A percentile compares a stretch with the other conserved stretches of the same genome.
phyloP scores from a whole-genome alignment of 2,329 filamentous ascomycete species.

The Ramularia endophylla region DNA sequence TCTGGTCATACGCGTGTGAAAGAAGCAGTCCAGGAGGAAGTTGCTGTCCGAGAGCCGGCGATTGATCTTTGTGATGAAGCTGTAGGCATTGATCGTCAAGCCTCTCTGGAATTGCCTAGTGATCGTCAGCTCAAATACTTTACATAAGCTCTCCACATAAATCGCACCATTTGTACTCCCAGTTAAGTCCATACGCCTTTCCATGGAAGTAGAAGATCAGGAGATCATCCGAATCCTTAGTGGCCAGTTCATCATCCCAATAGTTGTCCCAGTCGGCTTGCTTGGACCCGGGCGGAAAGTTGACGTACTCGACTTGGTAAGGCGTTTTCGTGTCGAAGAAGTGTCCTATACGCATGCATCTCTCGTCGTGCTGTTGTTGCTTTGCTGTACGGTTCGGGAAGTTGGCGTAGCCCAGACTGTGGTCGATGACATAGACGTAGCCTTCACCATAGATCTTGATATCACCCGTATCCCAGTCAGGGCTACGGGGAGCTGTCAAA shows the following conservation, averaged over 20 bases:
- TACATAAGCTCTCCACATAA: not conserved
- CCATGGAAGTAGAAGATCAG: slow-evolving; percentile 11
- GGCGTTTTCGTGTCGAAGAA: slow-evolving; percentile 2
- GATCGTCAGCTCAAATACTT: not conserved
- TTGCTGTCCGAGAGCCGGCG: not conserved
- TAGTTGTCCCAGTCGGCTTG: not conserved
- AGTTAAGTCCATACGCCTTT: not conserved
- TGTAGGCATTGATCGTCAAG: slow-evolving; percentile 5
- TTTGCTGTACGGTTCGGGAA: too few relatives aligned
- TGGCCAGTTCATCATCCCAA: not conserved
- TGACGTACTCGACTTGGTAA: not conserved
- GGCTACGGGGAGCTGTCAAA: too few relatives aligned
- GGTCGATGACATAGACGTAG: too few relatives aligned
- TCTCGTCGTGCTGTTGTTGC: too few relatives aligned
- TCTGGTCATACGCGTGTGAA: slow-evolving; percentile 2
- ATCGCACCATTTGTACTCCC: slow-evolving; percentile 4
- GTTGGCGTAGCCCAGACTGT: too few relatives aligned
- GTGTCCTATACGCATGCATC: too few relatives aligned
- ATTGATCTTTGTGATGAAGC: slow-evolving; percentile 4
- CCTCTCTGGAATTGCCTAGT: slow-evolving; percentile 1
- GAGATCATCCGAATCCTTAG: slow-evolving; percentile 3
- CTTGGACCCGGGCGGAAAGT: not conserved
- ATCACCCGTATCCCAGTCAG: too few relatives aligned
- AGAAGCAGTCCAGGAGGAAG: slow-evolving; percentile 7
- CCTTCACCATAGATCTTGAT: too few relatives aligned